Evolutionary conservation across 2,329 filamentous ascomycete genomes (phyloP).

Genomic region (Colletotrichum coccodes): DNA sequence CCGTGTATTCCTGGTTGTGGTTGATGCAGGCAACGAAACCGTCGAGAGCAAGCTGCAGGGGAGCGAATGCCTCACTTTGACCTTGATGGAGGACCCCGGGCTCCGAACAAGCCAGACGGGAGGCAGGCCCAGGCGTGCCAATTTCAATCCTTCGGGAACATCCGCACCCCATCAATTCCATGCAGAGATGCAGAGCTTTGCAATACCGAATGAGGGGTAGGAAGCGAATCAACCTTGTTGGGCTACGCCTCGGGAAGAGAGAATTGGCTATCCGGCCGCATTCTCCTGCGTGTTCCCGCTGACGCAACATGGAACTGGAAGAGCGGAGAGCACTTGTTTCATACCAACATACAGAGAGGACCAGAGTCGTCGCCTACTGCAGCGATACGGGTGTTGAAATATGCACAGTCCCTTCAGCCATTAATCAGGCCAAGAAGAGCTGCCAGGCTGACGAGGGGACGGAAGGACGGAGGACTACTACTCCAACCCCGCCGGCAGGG

Average conservation of each 20-base stretch:
- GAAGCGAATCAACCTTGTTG: slow-evolving; percentile 6
- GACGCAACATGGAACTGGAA: slow-evolving; percentile 8
- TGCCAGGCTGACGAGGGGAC: neutral
- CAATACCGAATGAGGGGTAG: slow-evolving; percentile 21
- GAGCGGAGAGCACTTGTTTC: slow-evolving; percentile 5
- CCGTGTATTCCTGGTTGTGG: neutral
- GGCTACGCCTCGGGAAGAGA: neutral
- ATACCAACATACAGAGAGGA: neutral
- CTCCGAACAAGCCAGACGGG: neutral
- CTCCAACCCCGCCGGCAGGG: neutral
- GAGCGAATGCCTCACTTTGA: neutral
- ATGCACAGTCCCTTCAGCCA: neutral
- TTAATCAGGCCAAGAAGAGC: neutral
- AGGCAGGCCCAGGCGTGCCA: neutral
- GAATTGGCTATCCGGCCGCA: neutral
- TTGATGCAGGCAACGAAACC: slow-evolving; percentile 12
- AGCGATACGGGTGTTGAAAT: neutral
- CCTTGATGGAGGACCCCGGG: neutral
- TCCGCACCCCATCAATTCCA: neutral
- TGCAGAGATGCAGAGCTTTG: slow-evolving; percentile 23
- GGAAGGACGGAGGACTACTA: neutral
- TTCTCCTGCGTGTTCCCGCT: slow-evolving; percentile 17
- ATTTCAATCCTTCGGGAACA: neutral
- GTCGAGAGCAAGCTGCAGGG: slow-evolving; percentile 11
- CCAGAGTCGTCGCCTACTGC: neutral